phyloP scores from a whole-genome alignment of 495 filamentous ascomycete species.

The Acidiella bohemica region DNA sequence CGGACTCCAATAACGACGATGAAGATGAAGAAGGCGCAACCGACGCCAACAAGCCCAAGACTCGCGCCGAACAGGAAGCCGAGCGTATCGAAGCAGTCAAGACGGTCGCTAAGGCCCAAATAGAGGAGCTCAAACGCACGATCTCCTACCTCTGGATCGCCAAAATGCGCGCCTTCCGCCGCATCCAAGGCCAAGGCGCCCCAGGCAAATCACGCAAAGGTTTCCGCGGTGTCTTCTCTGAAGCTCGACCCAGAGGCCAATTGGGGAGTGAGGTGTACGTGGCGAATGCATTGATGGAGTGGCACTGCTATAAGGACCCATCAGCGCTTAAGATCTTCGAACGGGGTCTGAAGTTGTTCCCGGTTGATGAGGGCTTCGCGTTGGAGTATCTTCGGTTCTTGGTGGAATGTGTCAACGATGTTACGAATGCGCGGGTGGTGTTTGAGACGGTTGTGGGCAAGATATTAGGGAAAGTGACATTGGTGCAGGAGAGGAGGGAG shows the following conservation, averaged over 20 bases:
- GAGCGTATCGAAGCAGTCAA: slow-evolving; percentile 56
- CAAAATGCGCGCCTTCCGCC: slow-evolving; percentile 82
- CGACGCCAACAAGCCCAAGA: slow-evolving; percentile 37
- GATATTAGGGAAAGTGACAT: slow-evolving; percentile 2
- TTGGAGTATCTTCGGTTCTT: slow-evolving; percentile 92
- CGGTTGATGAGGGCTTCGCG: slow-evolving; percentile 79
- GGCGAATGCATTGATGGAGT: slow-evolving; percentile 80
- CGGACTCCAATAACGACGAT: slow-evolving; percentile 45
- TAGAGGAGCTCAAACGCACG: slow-evolving; percentile 56
- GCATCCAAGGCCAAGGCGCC: slow-evolving; percentile 81
- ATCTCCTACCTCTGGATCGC: slow-evolving; percentile 91
- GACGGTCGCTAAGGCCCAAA: slow-evolving; percentile 55
- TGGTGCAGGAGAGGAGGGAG: slow-evolving; percentile 39
- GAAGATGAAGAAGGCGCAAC: slow-evolving; percentile 42
- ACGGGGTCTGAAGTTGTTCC: slow-evolving; percentile 79
- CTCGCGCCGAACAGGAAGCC: slow-evolving; percentile 21
- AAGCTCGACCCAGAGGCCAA: slow-evolving; percentile 71
- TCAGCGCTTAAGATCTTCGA: slow-evolving; percentile 92
- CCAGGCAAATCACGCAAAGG: slow-evolving; percentile 44
- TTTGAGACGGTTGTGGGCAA: slow-evolving; percentile 84
- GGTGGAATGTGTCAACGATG: slow-evolving; percentile 75
- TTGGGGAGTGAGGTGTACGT: slow-evolving; percentile 90
- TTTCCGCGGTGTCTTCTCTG: slow-evolving; percentile 69
- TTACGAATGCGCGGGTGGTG: slow-evolving; percentile 83
- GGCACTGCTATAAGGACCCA: slow-evolving; percentile 85